Percentiles rank a stretch among this genome's conserved stretches.
phyloP scores from a whole-genome alignment of 345 rosid genomes.

The Orychophragmus violaceus region DNA sequence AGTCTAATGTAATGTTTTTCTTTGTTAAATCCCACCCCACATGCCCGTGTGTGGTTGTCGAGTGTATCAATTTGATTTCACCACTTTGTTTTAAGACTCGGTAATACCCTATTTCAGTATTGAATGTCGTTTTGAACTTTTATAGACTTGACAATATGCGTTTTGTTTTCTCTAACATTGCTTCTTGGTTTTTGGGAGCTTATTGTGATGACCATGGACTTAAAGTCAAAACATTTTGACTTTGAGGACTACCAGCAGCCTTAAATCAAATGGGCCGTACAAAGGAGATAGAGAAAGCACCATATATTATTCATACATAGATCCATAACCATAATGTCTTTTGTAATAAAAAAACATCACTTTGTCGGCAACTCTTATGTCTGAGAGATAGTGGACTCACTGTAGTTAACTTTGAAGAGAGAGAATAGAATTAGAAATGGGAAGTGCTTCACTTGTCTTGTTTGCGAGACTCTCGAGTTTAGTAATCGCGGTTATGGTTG shows the following conservation, averaged over 20 bases:
- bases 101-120: background rate
- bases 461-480: constrained; percentile 65
- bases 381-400: background rate
- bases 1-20: constrained; percentile 11
- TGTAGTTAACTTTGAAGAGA: constrained; percentile 1
- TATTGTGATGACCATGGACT: background rate
- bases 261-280: constrained; percentile 8
- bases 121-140: background rate
- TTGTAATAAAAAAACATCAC: background rate
- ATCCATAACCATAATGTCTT: background rate
- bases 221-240: background rate
- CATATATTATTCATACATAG: background rate
- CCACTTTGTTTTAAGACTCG: constrained; percentile 1
- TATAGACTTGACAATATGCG: background rate
- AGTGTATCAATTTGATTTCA: constrained; percentile 16
- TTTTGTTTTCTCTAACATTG: background rate
- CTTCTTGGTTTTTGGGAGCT: background rate
- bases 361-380: constrained; percentile 5
- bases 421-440: constrained; percentile 21
- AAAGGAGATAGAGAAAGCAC: background rate
- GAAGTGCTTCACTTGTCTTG: constrained; percentile 38
- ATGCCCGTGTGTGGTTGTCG: constrained; percentile 10
- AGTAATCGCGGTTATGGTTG: constrained; percentile 47
- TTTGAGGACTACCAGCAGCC: background rate
- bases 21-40: constrained; percentile 1